Evolutionary conservation across 2,329 filamentous ascomycete genomes (phyloP).

Genomic region (Aspergillus sp.): DNA sequence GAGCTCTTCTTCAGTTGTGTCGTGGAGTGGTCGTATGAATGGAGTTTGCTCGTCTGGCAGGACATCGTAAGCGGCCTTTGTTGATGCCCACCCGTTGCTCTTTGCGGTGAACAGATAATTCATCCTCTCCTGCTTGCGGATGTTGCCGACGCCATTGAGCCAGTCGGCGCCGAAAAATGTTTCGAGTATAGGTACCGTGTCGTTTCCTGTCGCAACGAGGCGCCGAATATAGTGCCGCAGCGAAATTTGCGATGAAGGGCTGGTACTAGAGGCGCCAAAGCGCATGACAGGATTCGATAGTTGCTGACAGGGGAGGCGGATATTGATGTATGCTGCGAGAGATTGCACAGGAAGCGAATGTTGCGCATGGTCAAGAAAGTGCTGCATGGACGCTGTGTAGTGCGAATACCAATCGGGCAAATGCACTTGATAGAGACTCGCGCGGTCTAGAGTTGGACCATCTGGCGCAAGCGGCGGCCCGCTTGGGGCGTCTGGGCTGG

Average conservation of each 20-base stretch:
- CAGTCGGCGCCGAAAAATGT: constrained; percentile 94
- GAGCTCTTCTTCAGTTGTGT: constrained; percentile 75
- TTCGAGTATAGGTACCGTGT: constrained; percentile 77
- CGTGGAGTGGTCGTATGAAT: constrained; percentile 77
- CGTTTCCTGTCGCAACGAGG: constrained; percentile 87
- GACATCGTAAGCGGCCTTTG: constrained; percentile 90
- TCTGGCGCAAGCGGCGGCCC: constrained; percentile 7
- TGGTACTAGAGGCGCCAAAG: constrained; percentile 30
- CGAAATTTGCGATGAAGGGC: constrained; percentile 51
- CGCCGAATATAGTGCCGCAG: constrained; percentile 88
- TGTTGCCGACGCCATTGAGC: constrained; percentile 71
- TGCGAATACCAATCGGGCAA: constrained; percentile 89
- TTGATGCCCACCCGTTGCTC: constrained; percentile 81
- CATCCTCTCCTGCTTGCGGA: constrained; percentile 83
- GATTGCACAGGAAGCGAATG: constrained; percentile 77
- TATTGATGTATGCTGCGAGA: constrained; percentile 87
- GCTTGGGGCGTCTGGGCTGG: background rate
- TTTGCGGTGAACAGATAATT: constrained; percentile 97
- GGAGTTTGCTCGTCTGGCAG: constrained; percentile 78
- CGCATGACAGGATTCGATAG: constrained; percentile 40
- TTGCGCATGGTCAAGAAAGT: constrained; percentile 88
- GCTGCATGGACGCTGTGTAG: constrained; percentile 80
- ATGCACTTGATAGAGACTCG: constrained; percentile 48
- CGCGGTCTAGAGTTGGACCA: background rate
- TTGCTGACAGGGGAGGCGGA: constrained; percentile 81